phyloP scores from a whole-genome alignment of 495 filamentous ascomycete genomes.

The Durotheca rogersii region DNA sequence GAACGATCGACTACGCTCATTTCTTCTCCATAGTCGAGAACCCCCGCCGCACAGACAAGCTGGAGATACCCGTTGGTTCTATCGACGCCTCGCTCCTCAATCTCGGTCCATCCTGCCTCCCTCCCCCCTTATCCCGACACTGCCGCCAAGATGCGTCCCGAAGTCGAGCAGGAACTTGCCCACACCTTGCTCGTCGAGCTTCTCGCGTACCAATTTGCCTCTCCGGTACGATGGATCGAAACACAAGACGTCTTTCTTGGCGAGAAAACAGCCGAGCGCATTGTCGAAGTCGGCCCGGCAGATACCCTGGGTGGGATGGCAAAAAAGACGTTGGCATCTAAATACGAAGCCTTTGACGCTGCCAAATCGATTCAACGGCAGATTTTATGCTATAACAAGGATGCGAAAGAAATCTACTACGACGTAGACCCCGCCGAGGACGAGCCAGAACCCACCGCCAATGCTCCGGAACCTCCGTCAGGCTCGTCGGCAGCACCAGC shows the following conservation, averaged over 20 bases:
- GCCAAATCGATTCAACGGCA: constrained; percentile 93
- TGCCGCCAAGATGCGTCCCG: constrained; percentile 79
- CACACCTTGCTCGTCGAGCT: constrained; percentile 98
- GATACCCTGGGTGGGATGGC: constrained; percentile 99
- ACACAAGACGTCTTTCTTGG: constrained; percentile 99
- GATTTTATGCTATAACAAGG: constrained; percentile 99
- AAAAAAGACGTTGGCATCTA: constrained; percentile 89
- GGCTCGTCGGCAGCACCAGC: constrained; percentile 51
- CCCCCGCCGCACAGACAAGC: constrained; percentile 5
- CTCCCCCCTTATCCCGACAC: constrained; percentile 21
- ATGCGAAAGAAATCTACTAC: constrained; percentile 99
- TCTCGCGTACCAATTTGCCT: constrained; percentile 98
- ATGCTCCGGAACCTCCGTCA: constrained; percentile 44
- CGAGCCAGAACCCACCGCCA: constrained; percentile 64
- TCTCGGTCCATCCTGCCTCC: background rate
- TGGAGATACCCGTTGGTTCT: constrained; percentile 10
- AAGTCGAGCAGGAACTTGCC: constrained; percentile 97
- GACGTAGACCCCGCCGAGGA: constrained; percentile 95
- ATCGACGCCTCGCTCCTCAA: background rate
- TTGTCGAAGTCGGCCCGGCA: constrained; percentile 95
- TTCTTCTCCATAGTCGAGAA: constrained; percentile 5
- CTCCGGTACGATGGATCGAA: constrained; percentile 98
- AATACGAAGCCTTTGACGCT: constrained; percentile 98
- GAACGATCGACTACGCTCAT: background rate
- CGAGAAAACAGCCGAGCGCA: constrained; percentile 91